Percentiles rank a stretch among this genome's conserved stretches.
These are phyloP conservation scores for Leucocoprinus leucothites DNA, from an alignment of 768 basidiomycete species.

Conservation along the genomic window DNA sequence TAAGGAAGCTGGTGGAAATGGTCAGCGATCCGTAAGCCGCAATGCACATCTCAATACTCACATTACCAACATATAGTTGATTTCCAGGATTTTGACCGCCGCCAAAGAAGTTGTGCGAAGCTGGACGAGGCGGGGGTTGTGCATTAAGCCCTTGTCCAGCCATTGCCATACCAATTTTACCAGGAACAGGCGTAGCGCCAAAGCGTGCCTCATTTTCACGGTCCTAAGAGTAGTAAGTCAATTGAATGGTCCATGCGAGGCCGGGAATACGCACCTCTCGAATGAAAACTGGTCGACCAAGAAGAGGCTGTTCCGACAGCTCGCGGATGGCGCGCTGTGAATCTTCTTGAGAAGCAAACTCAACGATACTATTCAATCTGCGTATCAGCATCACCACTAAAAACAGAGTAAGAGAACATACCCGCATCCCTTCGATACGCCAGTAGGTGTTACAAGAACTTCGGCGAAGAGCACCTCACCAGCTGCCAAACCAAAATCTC, in stretches of 20 bases:
- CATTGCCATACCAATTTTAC: slow-evolving; percentile 95
- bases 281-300: slow-evolving; percentile 94
- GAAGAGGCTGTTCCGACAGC: slow-evolving; percentile 83
- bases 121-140: slow-evolving; percentile 77
- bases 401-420: slow-evolving; percentile 41
- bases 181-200: slow-evolving; percentile 92
- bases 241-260: background rate
- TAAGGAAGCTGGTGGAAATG: slow-evolving; percentile 72
- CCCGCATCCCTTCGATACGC: slow-evolving; percentile 99
- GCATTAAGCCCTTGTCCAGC: slow-evolving; percentile 85
- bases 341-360: slow-evolving; percentile 88
- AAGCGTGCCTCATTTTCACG: slow-evolving; percentile 96
- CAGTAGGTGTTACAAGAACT: slow-evolving; percentile 94
- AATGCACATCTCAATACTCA: slow-evolving; percentile 31
- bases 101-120: slow-evolving; percentile 74
- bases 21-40: background rate
- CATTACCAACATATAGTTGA: slow-evolving; percentile 91
- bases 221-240: slow-evolving; percentile 56
- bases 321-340: slow-evolving; percentile 87
- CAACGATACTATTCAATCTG: slow-evolving; percentile 73
- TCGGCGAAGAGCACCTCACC: slow-evolving; percentile 99
- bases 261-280: slow-evolving; percentile 67
- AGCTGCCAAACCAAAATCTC: slow-evolving; percentile 91
- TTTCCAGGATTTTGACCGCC: slow-evolving; percentile 72
- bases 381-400: slow-evolving; percentile 11